phyloP scores from a whole-genome alignment of 2,329 filamentous ascomycete species.

The Hyphodiscus sp. region DNA sequence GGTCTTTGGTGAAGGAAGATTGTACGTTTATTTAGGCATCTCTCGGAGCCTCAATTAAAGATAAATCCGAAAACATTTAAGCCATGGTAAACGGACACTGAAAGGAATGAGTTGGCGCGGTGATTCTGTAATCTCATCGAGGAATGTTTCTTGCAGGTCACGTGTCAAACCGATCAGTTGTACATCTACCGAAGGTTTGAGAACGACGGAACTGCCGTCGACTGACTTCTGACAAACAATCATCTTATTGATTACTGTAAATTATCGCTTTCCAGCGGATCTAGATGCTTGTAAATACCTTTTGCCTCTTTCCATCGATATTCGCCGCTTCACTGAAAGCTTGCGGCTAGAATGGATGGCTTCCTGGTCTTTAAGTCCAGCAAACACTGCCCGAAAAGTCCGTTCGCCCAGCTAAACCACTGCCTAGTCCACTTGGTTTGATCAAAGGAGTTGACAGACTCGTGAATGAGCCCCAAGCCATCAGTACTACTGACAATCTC shows the following conservation, averaged over 20 bases:
- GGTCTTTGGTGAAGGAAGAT: not conserved
- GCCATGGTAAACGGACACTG: not conserved
- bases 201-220: too few species aligned
- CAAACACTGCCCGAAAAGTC: slow-evolving; percentile 78
- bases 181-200: too few species aligned
- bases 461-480: slow-evolving; percentile 40
- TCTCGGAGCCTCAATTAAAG: too few species aligned
- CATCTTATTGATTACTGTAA: not conserved
- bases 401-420: slow-evolving; percentile 80
- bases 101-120: not conserved
- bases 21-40: too few species aligned
- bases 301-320: not conserved
- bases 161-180: too few species aligned
- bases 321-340: slow-evolving; percentile 36
- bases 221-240: not conserved
- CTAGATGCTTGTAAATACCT: not conserved
- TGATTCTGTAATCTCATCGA: not conserved
- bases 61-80: not conserved
- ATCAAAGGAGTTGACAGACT: slow-evolving; percentile 40
- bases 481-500: slow-evolving; percentile 24
- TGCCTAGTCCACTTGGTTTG: slow-evolving; percentile 36
- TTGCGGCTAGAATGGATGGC: slow-evolving; percentile 53
- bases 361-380: slow-evolving; percentile 68
- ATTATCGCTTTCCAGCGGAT: not conserved
- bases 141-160: not conserved